phyloP scores from a whole-genome alignment of 2,329 filamentous ascomycete genomes.

The Orbilia quercus region DNA sequence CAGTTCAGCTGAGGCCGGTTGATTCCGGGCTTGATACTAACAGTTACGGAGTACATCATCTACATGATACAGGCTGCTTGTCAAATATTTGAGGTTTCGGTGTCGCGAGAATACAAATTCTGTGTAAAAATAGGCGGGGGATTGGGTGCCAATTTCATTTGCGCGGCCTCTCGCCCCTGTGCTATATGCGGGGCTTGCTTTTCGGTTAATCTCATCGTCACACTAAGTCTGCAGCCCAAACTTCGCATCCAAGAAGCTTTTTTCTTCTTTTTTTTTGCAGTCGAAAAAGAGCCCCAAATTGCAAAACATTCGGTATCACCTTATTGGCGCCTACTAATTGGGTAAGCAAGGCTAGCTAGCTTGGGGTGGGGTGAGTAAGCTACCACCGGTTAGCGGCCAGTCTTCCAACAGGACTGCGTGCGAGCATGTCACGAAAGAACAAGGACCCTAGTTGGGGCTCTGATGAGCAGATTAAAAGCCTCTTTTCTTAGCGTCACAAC shows the following conservation, averaged over 20 bases:
- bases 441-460: slow-evolving; percentile 36
- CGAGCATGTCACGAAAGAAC: slow-evolving; percentile 37
- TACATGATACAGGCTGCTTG: slow-evolving; percentile 38
- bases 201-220: slow-evolving; percentile 45
- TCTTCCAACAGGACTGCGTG: slow-evolving; percentile 6
- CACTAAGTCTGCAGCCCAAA: slow-evolving; percentile 19
- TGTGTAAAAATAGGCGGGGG: slow-evolving; percentile 43
- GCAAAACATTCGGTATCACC: neutral
- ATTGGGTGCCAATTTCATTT: slow-evolving; percentile 20
- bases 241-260: neutral
- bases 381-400: slow-evolving; percentile 19
- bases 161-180: slow-evolving; percentile 26
- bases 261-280: too few species aligned
- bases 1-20: slow-evolving; percentile 25
- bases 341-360: slow-evolving; percentile 15
- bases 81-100: slow-evolving; percentile 37
- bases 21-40: slow-evolving; percentile 4
- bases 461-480: slow-evolving; percentile 45
- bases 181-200: slow-evolving; percentile 24
- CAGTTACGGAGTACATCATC: neutral
- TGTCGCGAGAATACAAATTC: slow-evolving; percentile 47
- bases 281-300: neutral
- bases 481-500: slow-evolving; percentile 36
- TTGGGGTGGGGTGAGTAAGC: slow-evolving; percentile 35
- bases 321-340: neutral